These are phyloP conservation scores for Mucor mucedo DNA, from an alignment of 371 early-diverging fungal genomes.

Conservation along the genomic window DNA sequence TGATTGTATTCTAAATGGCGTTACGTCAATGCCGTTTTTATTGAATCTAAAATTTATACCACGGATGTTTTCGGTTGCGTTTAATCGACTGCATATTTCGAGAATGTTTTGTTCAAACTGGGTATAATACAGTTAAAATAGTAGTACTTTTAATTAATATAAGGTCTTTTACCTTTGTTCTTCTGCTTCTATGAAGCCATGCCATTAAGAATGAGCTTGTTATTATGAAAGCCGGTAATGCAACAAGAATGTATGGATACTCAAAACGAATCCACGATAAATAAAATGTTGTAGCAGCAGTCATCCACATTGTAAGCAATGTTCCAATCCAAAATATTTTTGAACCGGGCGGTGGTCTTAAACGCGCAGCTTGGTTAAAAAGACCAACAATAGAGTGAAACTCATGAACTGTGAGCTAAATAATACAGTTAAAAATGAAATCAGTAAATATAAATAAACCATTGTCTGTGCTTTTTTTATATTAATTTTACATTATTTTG, in stretches of 20 bases:
- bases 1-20: conserved; percentile 9
- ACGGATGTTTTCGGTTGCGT: conserved; percentile 56
- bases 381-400: conserved; percentile 37
- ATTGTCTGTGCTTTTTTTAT: conserved; percentile 13
- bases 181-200: conserved; percentile 31
- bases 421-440: conserved; percentile 13
- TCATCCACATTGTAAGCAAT: conserved; percentile 31
- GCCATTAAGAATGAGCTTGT: conserved; percentile 25
- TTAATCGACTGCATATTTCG: conserved; percentile 45
- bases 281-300: conserved; percentile 23
- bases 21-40: conserved; percentile 32
- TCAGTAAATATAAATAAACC: conserved; percentile 6
- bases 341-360: conserved; percentile 36
- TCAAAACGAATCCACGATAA: conserved; percentile 28
- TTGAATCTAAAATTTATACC: conserved; percentile 49
- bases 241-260: conserved; percentile 16
- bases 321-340: conserved; percentile 30
- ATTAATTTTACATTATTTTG: conserved; percentile 37
- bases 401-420: conserved; percentile 36
- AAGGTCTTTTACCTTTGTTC: conserved; percentile 26
- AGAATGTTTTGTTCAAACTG: conserved; percentile 50
- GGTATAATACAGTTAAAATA: background rate
- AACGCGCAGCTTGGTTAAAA: conserved; percentile 36
- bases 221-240: conserved; percentile 32
- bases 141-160: background rate